phyloP scores from a whole-genome alignment of 202 grass and related monocot species.

The Eragrostis tef region DNA sequence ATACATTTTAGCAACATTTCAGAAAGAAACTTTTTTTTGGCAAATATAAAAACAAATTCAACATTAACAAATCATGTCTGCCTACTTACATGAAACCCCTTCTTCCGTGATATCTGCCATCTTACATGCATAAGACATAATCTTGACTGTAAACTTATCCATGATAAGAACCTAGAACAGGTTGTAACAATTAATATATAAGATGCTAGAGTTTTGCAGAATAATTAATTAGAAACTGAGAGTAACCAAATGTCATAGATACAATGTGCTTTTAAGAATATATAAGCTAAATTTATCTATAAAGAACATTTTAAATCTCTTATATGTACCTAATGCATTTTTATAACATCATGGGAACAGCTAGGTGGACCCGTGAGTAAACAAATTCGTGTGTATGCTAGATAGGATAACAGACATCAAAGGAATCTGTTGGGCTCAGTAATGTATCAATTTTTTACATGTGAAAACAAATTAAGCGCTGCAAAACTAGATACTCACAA shows the following conservation, averaged over 20 bases:
- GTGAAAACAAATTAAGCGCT: slow-evolving; percentile 4
- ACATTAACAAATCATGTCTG: neutral
- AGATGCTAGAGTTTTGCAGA: slow-evolving; percentile 6
- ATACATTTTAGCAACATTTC: slow-evolving; percentile 7
- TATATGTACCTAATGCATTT: neutral
- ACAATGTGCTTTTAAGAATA: slow-evolving; percentile 27
- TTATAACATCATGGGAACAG: neutral
- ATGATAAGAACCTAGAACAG: slow-evolving; percentile 88
- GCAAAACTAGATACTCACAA: neutral
- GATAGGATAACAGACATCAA: neutral
- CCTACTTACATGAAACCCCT: slow-evolving; percentile 92
- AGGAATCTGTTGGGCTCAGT: neutral
- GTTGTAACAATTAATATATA: slow-evolving; percentile 48
- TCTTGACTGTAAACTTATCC: slow-evolving; percentile 94
- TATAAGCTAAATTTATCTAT: slow-evolving; percentile 30
- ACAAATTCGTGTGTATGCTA: neutral
- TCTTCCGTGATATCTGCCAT: slow-evolving; percentile 99
- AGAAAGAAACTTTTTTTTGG: slow-evolving; percentile 21
- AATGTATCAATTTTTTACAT: neutral
- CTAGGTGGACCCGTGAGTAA: neutral
- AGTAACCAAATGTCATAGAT: slow-evolving; percentile 21
- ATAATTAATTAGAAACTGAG: slow-evolving; percentile 27
- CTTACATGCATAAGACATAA: slow-evolving; percentile 93
- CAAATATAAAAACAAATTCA: slow-evolving; percentile 23
- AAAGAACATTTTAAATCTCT: neutral